Base-by-base conservation (phyloP, 257 asterid genomes). In the Forsythia viridissima region DNA sequence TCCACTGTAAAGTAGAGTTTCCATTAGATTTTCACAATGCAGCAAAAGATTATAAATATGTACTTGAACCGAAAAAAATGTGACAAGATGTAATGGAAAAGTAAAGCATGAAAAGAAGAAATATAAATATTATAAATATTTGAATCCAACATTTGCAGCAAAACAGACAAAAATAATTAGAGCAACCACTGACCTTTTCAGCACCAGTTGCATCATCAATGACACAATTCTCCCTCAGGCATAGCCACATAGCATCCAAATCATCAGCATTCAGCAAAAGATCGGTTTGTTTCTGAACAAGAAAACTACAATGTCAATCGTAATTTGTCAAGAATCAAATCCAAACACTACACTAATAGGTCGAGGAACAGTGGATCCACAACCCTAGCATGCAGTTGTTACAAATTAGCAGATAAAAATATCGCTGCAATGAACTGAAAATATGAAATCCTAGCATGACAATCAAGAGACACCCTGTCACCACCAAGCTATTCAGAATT, bases 181-280 rank as follows among this genome's bases (percentile, higher is more conserved):
- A 77, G 61, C 21, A 75, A 81, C 46, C 48, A 69, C 83, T 20
- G 42, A 93, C 99, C 97, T 96, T 96, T 86, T 96, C 99, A 77
- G 99, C 98, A 77, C 99, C 97, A 78, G 97, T 96, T 82, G 97
- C 97, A 91, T 96, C 99, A 86, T 96, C 99, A 46, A 96, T 96
- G 55, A 93, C 99, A 38, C 99, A 96, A 87, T 96, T 96, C 88
- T 93, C 99, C 74, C 99, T 88, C 78, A 96, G 85, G 86, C 98
- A 93, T 81, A 96, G 96, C 99, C 99, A 96, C 99, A 96, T 96
- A 59, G 98, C 97, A 84, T 96, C 99, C 90, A 96, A 86, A 84
- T 96, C 99, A 84, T 96, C 99, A 71, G 97, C 99, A 94, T 96
- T 96, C 83, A 96, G 91, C 89, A 96, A 83, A 77, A 91, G 93